Evolutionary conservation across 306 rosid species (phyloP), one percentile per base, ranked within the genome.

Genomic region (Vigna radiata): DNA sequence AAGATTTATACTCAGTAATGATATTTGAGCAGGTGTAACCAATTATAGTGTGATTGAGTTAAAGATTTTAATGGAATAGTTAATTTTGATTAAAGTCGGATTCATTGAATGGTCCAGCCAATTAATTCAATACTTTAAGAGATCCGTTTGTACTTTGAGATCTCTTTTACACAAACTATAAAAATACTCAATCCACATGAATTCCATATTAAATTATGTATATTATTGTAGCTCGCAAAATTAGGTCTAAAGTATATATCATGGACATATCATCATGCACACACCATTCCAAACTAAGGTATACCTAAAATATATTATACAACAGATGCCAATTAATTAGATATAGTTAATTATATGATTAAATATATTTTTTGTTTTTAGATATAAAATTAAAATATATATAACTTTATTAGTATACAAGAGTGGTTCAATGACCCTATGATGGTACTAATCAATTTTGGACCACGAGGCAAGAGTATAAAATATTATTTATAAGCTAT

Each of bases 61-160:
- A 62, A 67, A 68, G 72, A 66, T 58, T 71, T 71, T 37, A 62
- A 63, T 56, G 70, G 68, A 84, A 64, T 86, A 74, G 15, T 70
- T 74, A 70, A 76, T 23, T 72, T 54, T 76, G 74, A 49, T 76
- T 66, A 17, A 59, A 7, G 80, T 16, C 37, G 8, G 78, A 76
- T 84, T 54, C 89, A 86, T 53, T 82, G 89, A 74, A 90, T 68
- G 75, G 77, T 83, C 78, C 72, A 36, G 67, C 69, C 19, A 63
- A 49, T 70, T n/a, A 54, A 53, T 74, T 77, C 48, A 56, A 69
- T 80, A 44, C 68, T 63, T 86, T 67, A 83, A 76, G 77, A 84
- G 91, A 90, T 90, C 47, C 71, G 64, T 48, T 67, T 65, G 90
- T 84, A 78, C 87, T 84, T 75, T 79, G 82, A 83, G 86, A 89